A percentile compares a stretch with the other conserved stretches of the same genome.
These are phyloP conservation scores for Amanita fuliginea DNA, from an alignment of 768 basidiomycete species.

Conservation along the genomic window DNA sequence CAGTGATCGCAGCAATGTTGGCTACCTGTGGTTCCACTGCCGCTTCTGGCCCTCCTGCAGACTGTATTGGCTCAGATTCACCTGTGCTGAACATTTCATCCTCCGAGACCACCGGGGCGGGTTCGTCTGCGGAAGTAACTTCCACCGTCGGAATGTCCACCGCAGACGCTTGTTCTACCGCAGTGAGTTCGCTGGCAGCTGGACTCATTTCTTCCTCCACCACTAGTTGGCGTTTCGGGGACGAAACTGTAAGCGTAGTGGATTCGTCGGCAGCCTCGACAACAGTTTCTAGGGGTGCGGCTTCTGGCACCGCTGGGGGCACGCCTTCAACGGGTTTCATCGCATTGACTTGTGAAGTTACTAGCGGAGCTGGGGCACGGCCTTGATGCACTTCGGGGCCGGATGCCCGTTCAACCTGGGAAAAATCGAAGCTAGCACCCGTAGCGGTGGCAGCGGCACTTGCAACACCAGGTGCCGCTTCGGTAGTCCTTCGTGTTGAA, in stretches of 20 bases:
- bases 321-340: background rate
- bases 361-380: background rate
- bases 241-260: background rate
- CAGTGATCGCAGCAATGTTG: slow-evolving; percentile 2
- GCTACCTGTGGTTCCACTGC: slow-evolving; percentile 7
- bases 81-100: background rate
- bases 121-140: background rate
- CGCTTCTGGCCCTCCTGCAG: background rate
- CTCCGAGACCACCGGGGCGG: background rate
- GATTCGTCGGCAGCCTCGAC: slow-evolving; percentile 4
- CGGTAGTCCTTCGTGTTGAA: background rate
- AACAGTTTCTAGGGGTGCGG: slow-evolving; percentile 1
- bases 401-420: background rate
- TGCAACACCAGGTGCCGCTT: background rate
- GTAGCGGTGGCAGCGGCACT: background rate
- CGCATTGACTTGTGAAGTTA: background rate
- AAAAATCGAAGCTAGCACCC: background rate
- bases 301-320: background rate
- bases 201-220: slow-evolving; percentile 1
- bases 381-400: background rate
- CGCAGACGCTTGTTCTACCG: slow-evolving; percentile 3
- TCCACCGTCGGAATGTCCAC: slow-evolving; percentile 4
- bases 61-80: slow-evolving; percentile 2
- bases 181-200: background rate
- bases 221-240: background rate